Conservation (phyloP, 2,329 filamentous ascomycete genomes). For the Grosmannia huntii region DNA sequence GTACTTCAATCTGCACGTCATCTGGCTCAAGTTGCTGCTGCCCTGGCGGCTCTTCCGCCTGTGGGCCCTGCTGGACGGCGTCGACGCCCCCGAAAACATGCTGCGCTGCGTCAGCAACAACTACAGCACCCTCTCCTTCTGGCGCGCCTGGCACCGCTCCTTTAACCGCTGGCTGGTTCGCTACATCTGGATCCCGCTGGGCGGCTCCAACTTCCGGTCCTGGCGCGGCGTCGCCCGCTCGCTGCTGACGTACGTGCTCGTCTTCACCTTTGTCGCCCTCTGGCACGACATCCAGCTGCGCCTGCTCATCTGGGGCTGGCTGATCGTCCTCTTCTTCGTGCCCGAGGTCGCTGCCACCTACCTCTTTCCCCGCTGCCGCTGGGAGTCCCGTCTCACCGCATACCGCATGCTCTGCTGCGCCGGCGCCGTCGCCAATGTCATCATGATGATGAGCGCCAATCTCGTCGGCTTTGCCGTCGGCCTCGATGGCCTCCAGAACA, state of each 20-base stretch:
- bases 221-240: conserved; percentile 39
- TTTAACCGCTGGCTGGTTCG: conserved; percentile 92
- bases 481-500: conserved; percentile 68
- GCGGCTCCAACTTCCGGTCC: conserved; percentile 46
- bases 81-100: conserved; percentile 98
- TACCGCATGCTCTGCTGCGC: conserved; percentile 73
- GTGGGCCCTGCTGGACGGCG: conserved; percentile 82
- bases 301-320: conserved; percentile 91
- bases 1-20: conserved; percentile 91
- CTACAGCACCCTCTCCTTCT: conserved; percentile 81
- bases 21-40: conserved; percentile 93
- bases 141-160: conserved; percentile 90
- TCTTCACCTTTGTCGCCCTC: conserved; percentile 93
- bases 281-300: conserved; percentile 96
- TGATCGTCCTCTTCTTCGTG: conserved; percentile 85
- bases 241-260: conserved; percentile 63
- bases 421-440: conserved; percentile 69
- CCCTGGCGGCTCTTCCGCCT: conserved; percentile 98
- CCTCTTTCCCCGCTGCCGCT: conserved; percentile 62
- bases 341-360: conserved; percentile 66
- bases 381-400: conserved; percentile 52
- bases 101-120: conserved; percentile 92
- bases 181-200: conserved; percentile 87
- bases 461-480: conserved; percentile 91
- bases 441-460: conserved; percentile 96